Conservation (phyloP, 768 basidiomycete species). For the Pulveroboletus ravenelii region DNA sequence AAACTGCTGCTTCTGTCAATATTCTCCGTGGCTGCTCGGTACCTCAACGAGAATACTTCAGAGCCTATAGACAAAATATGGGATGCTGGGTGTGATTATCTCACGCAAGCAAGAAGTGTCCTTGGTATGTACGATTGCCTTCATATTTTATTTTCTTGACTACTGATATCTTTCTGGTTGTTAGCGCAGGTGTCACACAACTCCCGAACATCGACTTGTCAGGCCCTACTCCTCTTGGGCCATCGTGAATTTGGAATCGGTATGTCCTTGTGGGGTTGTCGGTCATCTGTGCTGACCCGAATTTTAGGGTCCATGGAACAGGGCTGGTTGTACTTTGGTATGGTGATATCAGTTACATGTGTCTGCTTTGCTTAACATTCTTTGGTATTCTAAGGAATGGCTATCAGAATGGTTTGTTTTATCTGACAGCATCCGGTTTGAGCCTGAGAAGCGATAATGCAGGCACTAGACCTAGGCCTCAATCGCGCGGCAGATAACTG, state of each 20-base stretch:
- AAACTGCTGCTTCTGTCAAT: slow-evolving; percentile 73
- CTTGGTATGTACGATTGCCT: slow-evolving; percentile 44
- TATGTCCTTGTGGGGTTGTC: slow-evolving; percentile 20
- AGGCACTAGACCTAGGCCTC: slow-evolving; percentile 79
- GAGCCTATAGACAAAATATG: slow-evolving; percentile 56
- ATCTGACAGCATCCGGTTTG: not conserved
- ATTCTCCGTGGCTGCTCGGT: slow-evolving; percentile 78
- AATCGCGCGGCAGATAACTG: slow-evolving; percentile 76
- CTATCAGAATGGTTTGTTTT: slow-evolving; percentile 60
- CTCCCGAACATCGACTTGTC: slow-evolving; percentile 71
- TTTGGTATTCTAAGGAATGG: slow-evolving; percentile 48
- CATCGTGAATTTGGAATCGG: slow-evolving; percentile 86
- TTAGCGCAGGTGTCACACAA: slow-evolving; percentile 61
- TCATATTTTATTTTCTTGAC: not conserved
- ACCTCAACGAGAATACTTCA: slow-evolving; percentile 45
- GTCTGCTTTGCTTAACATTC: not conserved
- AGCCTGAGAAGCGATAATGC: slow-evolving; percentile 4
- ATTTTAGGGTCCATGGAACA: slow-evolving; percentile 62
- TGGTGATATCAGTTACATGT: slow-evolving; percentile 3
- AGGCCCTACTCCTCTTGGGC: slow-evolving; percentile 73
- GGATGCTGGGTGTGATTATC: slow-evolving; percentile 63
- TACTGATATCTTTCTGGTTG: slow-evolving; percentile 6
- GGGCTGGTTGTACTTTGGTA: slow-evolving; percentile 81
- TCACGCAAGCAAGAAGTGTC: slow-evolving; percentile 56
- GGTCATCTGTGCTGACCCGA: slow-evolving; percentile 8